Evolutionary conservation across 1,284 basidiomycete genomes (phyloP), one percentile per base, ranked within the genome.

Genomic region (Rhodotorula sp.): DNA sequence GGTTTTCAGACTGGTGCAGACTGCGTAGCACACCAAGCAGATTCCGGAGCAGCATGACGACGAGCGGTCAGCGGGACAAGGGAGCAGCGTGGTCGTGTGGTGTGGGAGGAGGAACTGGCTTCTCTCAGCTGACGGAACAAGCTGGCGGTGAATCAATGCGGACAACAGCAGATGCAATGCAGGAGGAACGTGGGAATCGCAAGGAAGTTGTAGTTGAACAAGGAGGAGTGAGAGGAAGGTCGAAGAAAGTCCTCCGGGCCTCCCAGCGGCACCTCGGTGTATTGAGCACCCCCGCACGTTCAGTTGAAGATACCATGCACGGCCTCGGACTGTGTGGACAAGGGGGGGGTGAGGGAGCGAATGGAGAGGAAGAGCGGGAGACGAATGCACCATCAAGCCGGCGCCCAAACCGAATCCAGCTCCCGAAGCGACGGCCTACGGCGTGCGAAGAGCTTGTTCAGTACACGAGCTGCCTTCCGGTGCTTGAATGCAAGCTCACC

Each of bases 381-480:
- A 6, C 26, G 16, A 8, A 54, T 52, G 26, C 40, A 62, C 60
- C 30, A 54, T 54, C 18, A 67, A 26, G 8, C 59, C 60, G 1
- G 28, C 26, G 18, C 65, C 65, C 30, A 46, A 54, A 6, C 65
- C 65, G 47, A 67, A 67, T 18, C 65, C 65, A 37, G 44, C 44
- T 6, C 65, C 65, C 1, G 60, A 60, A 24, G 65, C 65, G 20
- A 62, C 44, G 22, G 59, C 54, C 40, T 44, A 13, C 11, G 40
- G 15, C 11, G 40, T 5, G 34, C 40, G 11, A 44, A 44, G 40
- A 18, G 15, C 13, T 8, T 7, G 40, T 13, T 44, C 40, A 44
- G 40, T 44, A 44, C 40, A 51, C 50, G 50, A 51, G 52, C 26
- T 15, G 16, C n/a, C n/a, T n/a, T n/a, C n/a, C n/a, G n/a, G n/a